phyloP scores from a whole-genome alignment of 2,329 filamentous ascomycete genomes.

The Aspergillus terreus region DNA sequence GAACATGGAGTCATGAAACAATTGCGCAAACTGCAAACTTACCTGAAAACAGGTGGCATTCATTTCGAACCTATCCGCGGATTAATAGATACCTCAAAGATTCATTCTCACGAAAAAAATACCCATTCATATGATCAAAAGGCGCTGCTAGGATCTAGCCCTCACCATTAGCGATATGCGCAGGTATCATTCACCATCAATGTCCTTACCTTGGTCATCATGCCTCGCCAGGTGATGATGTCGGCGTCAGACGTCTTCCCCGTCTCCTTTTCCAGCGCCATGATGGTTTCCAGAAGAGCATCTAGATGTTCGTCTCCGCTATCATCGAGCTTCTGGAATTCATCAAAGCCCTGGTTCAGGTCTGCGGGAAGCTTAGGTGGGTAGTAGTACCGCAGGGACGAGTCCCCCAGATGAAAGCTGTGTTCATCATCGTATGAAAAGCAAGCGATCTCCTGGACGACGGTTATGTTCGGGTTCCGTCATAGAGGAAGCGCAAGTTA shows the following conservation, averaged over 20 bases:
- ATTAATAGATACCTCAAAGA: not conserved
- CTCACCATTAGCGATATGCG: not conserved
- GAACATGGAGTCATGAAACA: not conserved
- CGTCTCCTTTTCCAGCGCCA: constrained; percentile 66
- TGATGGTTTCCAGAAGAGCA: constrained; percentile 72
- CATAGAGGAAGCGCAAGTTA: not conserved
- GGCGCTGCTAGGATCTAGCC: constrained; percentile 76
- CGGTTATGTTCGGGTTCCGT: constrained; percentile 5
- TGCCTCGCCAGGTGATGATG: constrained; percentile 89
- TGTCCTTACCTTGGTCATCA: constrained; percentile 85
- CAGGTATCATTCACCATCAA: not conserved
- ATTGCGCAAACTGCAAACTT: constrained; percentile 18
- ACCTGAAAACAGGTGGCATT: constrained; percentile 90
- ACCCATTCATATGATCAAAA: constrained; percentile 79
- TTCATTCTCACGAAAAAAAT: constrained; percentile 24
- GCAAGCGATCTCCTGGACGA: constrained; percentile 76
- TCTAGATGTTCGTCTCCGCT: constrained; percentile 82
- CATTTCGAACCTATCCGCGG: constrained; percentile 74
- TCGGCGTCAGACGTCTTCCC: constrained; percentile 69
- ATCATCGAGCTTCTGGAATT: constrained; percentile 79
- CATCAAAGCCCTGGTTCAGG: constrained; percentile 75
- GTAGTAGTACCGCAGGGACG: constrained; percentile 85
- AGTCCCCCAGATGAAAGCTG: constrained; percentile 69
- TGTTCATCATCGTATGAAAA: constrained; percentile 92
- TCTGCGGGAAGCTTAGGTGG: constrained; percentile 68